phyloP scores from a whole-genome alignment of 257 asterid genomes.

The Petunia secreta region DNA sequence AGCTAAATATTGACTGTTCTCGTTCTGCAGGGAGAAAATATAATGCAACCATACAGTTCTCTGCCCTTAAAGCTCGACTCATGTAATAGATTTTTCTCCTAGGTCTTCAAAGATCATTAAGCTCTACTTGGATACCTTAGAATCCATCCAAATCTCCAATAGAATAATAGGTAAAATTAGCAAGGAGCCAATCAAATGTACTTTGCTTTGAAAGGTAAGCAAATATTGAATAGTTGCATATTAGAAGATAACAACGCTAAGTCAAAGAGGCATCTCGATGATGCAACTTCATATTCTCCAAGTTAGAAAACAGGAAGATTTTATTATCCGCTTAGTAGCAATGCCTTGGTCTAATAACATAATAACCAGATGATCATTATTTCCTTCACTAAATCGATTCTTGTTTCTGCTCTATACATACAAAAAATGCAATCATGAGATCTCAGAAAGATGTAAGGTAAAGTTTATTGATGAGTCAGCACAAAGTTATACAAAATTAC shows the following conservation, averaged over 20 bases:
- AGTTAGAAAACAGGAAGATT: not conserved
- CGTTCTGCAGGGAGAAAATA: conserved; percentile 15
- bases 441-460: no score
- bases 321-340: no score
- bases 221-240: not conserved
- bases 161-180: conserved; percentile 14
- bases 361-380: not conserved
- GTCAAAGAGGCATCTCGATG: conserved; percentile 6
- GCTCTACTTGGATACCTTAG: conserved; percentile 7
- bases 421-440: no score
- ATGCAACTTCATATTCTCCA: not conserved
- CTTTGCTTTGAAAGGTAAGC: not conserved
- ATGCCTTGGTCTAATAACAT: not conserved
- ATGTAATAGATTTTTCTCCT: not conserved
- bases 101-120: not conserved
- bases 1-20: not conserved
- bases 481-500: no score
- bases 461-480: no score
- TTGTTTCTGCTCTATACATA: not conserved
- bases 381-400: not conserved
- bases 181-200: not conserved
- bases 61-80: conserved; percentile 3
- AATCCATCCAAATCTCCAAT: not conserved
- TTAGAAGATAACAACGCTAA: not conserved
- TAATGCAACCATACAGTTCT: not conserved